Evolutionary conservation across 768 basidiomycete species (phyloP).

Genomic region (Kondoa malvinella): DNA sequence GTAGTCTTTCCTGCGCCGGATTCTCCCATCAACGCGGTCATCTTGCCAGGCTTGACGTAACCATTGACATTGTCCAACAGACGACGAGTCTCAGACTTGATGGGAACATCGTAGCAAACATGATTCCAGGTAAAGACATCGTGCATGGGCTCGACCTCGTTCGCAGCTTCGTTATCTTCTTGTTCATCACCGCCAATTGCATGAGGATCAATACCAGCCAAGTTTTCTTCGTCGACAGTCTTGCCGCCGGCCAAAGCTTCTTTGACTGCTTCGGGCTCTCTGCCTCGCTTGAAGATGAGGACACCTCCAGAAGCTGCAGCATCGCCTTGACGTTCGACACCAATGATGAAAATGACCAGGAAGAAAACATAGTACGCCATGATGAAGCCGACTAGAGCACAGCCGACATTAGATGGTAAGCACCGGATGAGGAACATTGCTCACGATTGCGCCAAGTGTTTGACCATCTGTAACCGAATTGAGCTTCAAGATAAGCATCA

Average conservation of each 20-base stretch:
- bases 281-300: slow-evolving; percentile 26
- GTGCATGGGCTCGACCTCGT: slow-evolving; percentile 5
- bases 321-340: slow-evolving; percentile 28
- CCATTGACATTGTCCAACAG: slow-evolving; percentile 31
- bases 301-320: slow-evolving; percentile 18
- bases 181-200: neutral
- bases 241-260: slow-evolving; percentile 17
- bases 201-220: slow-evolving; percentile 1
- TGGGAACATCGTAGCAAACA: slow-evolving; percentile 21
- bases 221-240: slow-evolving; percentile 8
- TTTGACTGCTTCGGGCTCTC: slow-evolving; percentile 29
- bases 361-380: slow-evolving; percentile 28
- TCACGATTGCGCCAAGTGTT: slow-evolving; percentile 15
- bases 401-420: neutral
- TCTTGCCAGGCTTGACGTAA: slow-evolving; percentile 34
- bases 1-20: slow-evolving; percentile 37
- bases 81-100: slow-evolving; percentile 19
- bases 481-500: slow-evolving; percentile 17
- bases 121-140: slow-evolving; percentile 31
- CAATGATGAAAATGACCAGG: slow-evolving; percentile 26
- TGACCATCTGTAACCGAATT: slow-evolving; percentile 10
- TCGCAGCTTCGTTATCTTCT: slow-evolving; percentile 4
- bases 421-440: too few species aligned
- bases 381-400: slow-evolving; percentile 26
- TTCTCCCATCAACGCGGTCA: slow-evolving; percentile 38